Evolutionary conservation across 2,329 filamentous ascomycete genomes (phyloP).

Genomic region (Aureobasidium zeae): DNA sequence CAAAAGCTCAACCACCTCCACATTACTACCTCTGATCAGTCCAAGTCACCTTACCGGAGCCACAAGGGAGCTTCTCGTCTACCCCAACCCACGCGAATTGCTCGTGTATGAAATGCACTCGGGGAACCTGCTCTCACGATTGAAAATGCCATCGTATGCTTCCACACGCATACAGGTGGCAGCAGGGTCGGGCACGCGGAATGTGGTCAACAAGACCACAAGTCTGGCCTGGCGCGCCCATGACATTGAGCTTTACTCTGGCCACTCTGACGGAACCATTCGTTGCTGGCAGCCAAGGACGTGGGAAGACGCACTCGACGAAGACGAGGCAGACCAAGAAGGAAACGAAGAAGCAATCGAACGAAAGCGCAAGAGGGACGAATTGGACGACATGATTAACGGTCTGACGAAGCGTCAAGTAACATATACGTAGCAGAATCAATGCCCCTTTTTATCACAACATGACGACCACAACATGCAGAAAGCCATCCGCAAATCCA

Average conservation of each 20-base stretch:
- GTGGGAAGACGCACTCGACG: constrained; percentile 36
- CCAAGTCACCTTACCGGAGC: constrained; percentile 50
- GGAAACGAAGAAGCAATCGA: constrained; percentile 32
- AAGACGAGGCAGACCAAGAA: constrained; percentile 33
- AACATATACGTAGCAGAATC: constrained; percentile 33
- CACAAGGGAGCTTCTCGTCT: constrained; percentile 61
- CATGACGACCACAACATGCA: constrained; percentile 72
- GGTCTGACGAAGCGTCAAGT: constrained; percentile 65
- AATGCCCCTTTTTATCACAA: constrained; percentile 37
- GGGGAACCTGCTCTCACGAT: constrained; percentile 60
- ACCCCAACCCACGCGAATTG: constrained; percentile 67
- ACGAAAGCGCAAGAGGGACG: constrained; percentile 63
- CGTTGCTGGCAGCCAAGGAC: constrained; percentile 62
- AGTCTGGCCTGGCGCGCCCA: constrained; percentile 67
- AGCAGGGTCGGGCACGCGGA: constrained; percentile 21
- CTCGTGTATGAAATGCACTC: constrained; percentile 71
- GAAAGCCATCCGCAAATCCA: constrained; percentile 86
- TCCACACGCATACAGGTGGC: constrained; percentile 16
- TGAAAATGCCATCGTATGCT: constrained; percentile 44
- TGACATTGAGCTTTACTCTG: constrained; percentile 66
- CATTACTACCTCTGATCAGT: constrained; percentile 40
- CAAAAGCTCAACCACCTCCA: constrained; percentile 51
- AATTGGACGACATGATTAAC: constrained; percentile 69
- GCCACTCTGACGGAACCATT: constrained; percentile 76
- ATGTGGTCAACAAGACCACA: constrained; percentile 52